Conservation (phyloP, 176 grass and related monocot genomes). For the Dendrocalamus sinicus region DNA sequence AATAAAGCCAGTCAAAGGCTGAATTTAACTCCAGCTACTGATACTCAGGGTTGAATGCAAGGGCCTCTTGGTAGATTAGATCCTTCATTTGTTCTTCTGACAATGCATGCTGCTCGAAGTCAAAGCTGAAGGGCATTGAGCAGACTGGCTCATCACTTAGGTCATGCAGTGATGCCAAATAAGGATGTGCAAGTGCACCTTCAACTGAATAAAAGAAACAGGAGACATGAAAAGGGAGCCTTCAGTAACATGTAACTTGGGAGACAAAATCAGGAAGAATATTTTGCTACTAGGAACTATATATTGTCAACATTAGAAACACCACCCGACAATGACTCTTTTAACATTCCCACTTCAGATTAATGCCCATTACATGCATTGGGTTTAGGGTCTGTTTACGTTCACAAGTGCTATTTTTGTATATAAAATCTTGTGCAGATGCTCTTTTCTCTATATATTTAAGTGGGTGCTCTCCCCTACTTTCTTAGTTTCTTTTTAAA, state of each 20-base stretch:
- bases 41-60: slow-evolving; percentile 87
- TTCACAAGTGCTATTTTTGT: background rate
- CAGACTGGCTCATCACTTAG: slow-evolving; percentile 87
- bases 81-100: slow-evolving; percentile 99
- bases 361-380: background rate
- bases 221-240: background rate
- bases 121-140: slow-evolving; percentile 80
- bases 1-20: slow-evolving; percentile 35
- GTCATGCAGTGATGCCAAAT: slow-evolving; percentile 93
- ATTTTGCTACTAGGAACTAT: background rate
- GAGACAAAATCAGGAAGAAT: slow-evolving; percentile 4
- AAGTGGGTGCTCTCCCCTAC: background rate
- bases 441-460: background rate
- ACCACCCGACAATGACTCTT: slow-evolving; percentile 22
- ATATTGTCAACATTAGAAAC: slow-evolving; percentile 15
- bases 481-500: background rate
- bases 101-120: slow-evolving; percentile 92
- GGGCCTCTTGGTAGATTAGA: slow-evolving; percentile 85
- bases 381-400: background rate
- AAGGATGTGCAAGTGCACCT: slow-evolving; percentile 95
- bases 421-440: slow-evolving; percentile 9
- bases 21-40: slow-evolving; percentile 54
- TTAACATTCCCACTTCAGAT: slow-evolving; percentile 17
- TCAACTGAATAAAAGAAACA: slow-evolving; percentile 63
- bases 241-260: slow-evolving; percentile 33